Evolutionary conservation across 2,329 filamentous ascomycete species (phyloP), one percentile per base, ranked within the genome.

Genomic region (Davidsoniella eucalypti): DNA sequence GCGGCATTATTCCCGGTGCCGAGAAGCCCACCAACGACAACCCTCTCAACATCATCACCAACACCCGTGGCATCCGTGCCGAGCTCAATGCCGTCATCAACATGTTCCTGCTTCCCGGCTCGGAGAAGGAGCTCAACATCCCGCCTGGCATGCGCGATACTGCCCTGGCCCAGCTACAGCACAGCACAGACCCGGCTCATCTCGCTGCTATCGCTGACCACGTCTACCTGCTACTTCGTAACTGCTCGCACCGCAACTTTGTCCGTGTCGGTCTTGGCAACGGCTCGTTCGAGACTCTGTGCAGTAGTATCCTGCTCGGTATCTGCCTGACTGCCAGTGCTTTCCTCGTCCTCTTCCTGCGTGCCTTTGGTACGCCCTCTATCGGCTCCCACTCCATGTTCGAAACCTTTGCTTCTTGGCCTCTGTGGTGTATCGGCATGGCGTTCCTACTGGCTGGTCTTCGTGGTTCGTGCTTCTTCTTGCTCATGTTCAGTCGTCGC

Each of bases 211-310:
- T 71, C 5, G 68, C 67, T 26, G 67, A 70, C 52, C 68, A 71
- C 57, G 64, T 67, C 37, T 69, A 70, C 56, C 58, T 63, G 29
- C 64, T 71, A 26, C 63, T 71, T 16, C 65, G 63, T 52, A 69
- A 67, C 58, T 71, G 69, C 61, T 71, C 69, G 17, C 63, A 70
- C 56, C 64, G 69, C 49, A 67, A 69, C 58, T 70, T 77, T 55
- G 63, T 75, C 43, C 69, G 72, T 38, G 64, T 77, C 5, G 73
- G 72, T 53, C 68, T 75, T 33, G 71, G 66, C 57, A 74, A 71
- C 57, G 69, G 69, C 37, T 71, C 69, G 2, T 67, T 69, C 48
- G 69, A 71, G 58, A 71, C 69, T 2, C 55, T 71, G 9, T 71
- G 69, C 59, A 64, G 69, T 26, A 67, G 68, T 1, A 70, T 67